A percentile compares a stretch with the other conserved stretches of the same genome.
Conservation (phyloP, 2,329 filamentous ascomycete genomes). For the Coleophoma eucalyptorum region DNA sequence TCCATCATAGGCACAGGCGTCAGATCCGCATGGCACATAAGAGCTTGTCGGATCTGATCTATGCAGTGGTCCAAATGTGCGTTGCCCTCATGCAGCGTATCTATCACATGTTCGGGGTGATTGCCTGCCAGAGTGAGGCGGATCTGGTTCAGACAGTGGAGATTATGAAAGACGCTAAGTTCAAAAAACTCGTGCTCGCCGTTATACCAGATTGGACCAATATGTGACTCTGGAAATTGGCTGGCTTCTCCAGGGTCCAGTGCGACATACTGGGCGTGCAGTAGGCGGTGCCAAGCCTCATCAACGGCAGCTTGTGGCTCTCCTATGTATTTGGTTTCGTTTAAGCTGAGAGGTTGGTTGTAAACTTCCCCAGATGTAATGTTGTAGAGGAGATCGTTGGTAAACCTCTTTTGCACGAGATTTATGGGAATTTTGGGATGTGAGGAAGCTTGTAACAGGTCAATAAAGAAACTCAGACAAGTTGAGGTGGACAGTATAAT, state of each 20-base stretch:
- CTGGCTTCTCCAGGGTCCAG: background rate
- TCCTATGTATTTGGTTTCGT: background rate
- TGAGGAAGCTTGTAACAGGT: background rate
- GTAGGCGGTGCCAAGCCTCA: background rate
- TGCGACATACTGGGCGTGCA: background rate
- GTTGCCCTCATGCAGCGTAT: background rate
- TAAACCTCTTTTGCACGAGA: background rate
- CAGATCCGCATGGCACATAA: background rate
- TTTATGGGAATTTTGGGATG: background rate
- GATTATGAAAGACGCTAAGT: background rate
- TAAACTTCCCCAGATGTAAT: background rate
- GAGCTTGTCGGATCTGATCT: background rate
- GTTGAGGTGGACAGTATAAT: background rate
- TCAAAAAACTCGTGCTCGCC: background rate
- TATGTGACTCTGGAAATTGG: background rate
- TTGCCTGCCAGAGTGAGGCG: background rate
- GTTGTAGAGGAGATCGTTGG: background rate
- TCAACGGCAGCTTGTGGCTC: background rate
- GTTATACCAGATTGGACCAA: background rate
- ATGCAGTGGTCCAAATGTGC: background rate
- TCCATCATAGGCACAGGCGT: background rate
- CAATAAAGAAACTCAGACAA: too few relatives aligned
- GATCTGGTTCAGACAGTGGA: background rate
- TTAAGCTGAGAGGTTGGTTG: background rate
- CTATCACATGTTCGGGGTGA: background rate